These are phyloP conservation scores for Penicillium sp. DNA, from an alignment of 2,329 filamentous ascomycete species.

Conservation along the genomic window DNA sequence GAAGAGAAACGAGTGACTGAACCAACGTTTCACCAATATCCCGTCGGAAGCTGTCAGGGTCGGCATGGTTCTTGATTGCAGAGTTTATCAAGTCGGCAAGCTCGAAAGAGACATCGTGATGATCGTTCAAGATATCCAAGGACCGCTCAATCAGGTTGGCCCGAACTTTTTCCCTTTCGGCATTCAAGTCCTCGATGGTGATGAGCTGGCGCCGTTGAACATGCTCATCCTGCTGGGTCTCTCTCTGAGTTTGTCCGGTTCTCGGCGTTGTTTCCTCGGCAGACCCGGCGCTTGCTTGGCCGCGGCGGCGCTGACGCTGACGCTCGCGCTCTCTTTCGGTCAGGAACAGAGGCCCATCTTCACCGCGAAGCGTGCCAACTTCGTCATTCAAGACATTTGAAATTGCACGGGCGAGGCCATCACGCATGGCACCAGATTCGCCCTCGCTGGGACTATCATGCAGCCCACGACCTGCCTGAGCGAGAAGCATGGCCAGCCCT, in stretches of 20 bases:
- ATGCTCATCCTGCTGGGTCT: conserved; percentile 4
- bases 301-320: conserved; percentile 8
- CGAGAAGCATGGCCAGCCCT: conserved; percentile 32
- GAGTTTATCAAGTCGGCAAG: conserved; percentile 78
- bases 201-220: conserved; percentile 28
- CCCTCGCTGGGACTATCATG: conserved; percentile 20
- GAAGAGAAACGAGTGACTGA: conserved; percentile 68
- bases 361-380: conserved; percentile 21
- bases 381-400: conserved; percentile 37
- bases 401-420: conserved; percentile 39
- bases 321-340: conserved; percentile 4
- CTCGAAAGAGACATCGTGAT: conserved; percentile 84
- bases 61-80: conserved; percentile 58
- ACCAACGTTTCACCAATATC: conserved; percentile 79
- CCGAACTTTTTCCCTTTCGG: conserved; percentile 65
- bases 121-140: conserved; percentile 80
- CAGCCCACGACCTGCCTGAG: conserved; percentile 24
- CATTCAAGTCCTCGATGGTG: conserved; percentile 74
- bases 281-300: conserved; percentile 17
- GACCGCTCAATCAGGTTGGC: conserved; percentile 80
- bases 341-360: conserved; percentile 20
- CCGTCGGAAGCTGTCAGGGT: conserved; percentile 53
- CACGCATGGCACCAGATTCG: conserved; percentile 22
- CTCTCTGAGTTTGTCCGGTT: conserved; percentile 13
- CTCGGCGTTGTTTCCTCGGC: not conserved